Percentiles rank a stretch among this genome's conserved stretches.
Evolutionary conservation across 2,329 filamentous ascomycete genomes (phyloP).

Genomic region (Talaromyces sp.): DNA sequence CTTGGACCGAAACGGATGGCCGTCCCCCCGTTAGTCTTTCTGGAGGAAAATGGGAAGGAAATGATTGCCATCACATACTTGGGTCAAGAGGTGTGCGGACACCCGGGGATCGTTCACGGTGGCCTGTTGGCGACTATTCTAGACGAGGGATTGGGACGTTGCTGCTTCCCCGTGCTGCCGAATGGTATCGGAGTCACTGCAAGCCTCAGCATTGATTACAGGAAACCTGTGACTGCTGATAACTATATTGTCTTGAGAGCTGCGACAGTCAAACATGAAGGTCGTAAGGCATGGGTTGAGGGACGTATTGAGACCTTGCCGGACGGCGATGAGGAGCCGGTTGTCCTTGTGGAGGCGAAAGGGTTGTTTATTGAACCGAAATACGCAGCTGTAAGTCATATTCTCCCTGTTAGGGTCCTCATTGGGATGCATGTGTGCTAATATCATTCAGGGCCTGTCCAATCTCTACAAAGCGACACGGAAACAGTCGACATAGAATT

Average conservation of each 20-base stretch:
- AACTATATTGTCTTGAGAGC: slow-evolving; percentile 76
- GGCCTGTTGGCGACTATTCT: slow-evolving; percentile 88
- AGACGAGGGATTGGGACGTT: slow-evolving; percentile 84
- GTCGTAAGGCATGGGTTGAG: slow-evolving; percentile 91
- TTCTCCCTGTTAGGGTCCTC: neutral
- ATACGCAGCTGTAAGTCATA: slow-evolving; percentile 65
- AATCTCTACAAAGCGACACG: slow-evolving; percentile 27
- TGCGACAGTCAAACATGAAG: slow-evolving; percentile 80
- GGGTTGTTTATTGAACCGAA: slow-evolving; percentile 87
- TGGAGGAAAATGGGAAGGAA: slow-evolving; percentile 66
- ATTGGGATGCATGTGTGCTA: slow-evolving; percentile 5
- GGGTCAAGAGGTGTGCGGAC: slow-evolving; percentile 77
- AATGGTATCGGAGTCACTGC: slow-evolving; percentile 83
- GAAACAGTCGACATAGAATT: neutral
- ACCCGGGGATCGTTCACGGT: slow-evolving; percentile 87
- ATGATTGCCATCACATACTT: slow-evolving; percentile 74
- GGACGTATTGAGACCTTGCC: slow-evolving; percentile 79
- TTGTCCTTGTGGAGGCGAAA: slow-evolving; percentile 75
- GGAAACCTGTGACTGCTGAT: slow-evolving; percentile 72
- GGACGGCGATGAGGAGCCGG: slow-evolving; percentile 60
- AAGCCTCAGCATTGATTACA: slow-evolving; percentile 78
- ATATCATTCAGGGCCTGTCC: slow-evolving; percentile 14
- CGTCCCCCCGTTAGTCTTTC: slow-evolving; percentile 78
- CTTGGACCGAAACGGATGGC: slow-evolving; percentile 71
- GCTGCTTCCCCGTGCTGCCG: slow-evolving; percentile 83